Base-by-base conservation (phyloP, 441 rosid species). In the Manihot esculenta region DNA sequence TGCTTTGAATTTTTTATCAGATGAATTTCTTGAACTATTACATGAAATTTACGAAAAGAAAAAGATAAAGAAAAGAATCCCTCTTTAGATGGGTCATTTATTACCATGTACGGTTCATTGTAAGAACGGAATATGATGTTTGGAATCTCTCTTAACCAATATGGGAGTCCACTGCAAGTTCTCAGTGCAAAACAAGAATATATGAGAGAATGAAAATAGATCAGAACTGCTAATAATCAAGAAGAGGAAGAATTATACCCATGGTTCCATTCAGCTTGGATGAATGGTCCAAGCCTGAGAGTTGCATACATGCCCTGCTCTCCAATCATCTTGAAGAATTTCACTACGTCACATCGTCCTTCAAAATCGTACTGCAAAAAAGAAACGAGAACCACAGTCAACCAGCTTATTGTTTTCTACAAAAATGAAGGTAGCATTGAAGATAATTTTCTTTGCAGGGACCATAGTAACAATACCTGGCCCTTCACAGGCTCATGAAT, bases 201-300 rank as follows among this genome's bases (percentile, higher is more conserved):
- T 7, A 38, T 38, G 7, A 38, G 42, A 5, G 42, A 38, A 38
- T 38, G 9, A 38, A 7, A 38, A 38, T 9, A 38, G 42, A 38
- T 38, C 42, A 38, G 42, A 38, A 38, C 42, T 38, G 7, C 7
- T 38, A 38, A 38, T 7, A 38, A 38, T 38, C 9, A 38, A 38
- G 42, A 38, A 38, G 42, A 38, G 42, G 42, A 38, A 38, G 44
- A 70, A 59, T 66, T n/a, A 27, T 88, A 94, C 98, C 98, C 98
- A 50, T 95, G 96, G 72, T 87, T 95, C 98, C 98, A 95, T 78
- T 95, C 99, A 66, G 94, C 99, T 79, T 95, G 97, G 68, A 95
- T 81, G 77, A 91, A 95, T 3, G 99, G 97, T 33, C 99, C 99
- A 71, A 92, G 76, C 80, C 98, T 79, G 48, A 95, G 72, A 51